Conservation (phyloP, 2,329 filamentous ascomycete genomes). For the Coniochaeta ligniaria region DNA sequence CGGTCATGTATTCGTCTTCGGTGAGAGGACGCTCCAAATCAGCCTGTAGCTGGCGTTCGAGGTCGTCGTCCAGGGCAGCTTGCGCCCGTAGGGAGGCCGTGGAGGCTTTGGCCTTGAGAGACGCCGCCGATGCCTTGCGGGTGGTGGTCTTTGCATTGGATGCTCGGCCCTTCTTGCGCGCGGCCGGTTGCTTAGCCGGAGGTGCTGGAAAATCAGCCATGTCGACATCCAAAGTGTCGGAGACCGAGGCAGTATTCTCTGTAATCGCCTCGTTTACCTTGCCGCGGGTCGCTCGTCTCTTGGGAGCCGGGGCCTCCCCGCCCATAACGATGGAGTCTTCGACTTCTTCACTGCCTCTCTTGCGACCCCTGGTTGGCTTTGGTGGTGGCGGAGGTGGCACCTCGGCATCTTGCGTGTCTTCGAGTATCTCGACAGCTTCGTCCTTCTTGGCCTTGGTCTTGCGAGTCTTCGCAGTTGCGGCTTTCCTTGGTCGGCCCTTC, state of each 20-base stretch:
- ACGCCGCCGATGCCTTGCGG: conserved; percentile 41
- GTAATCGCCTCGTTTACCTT: conserved; percentile 35
- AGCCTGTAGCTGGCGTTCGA: conserved; percentile 58
- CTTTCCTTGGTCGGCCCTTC: conserved; percentile 44
- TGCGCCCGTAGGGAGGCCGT: conserved; percentile 27
- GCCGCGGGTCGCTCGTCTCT: conserved; percentile 50
- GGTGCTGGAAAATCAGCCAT: conserved; percentile 25
- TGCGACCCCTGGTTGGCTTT: conserved; percentile 47
- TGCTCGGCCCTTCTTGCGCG: conserved; percentile 36
- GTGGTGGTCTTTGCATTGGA: conserved; percentile 28
- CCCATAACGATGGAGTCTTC: conserved; percentile 37
- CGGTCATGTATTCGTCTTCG: conserved; percentile 42
- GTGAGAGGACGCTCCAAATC: conserved; percentile 52
- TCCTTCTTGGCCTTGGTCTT: conserved; percentile 46
- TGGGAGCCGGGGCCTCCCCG: conserved; percentile 43
- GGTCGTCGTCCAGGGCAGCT: conserved; percentile 52
- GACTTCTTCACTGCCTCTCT: conserved; percentile 55
- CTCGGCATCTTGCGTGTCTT: conserved; percentile 26
- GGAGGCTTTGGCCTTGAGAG: conserved; percentile 37
- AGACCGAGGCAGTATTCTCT: conserved; percentile 26
- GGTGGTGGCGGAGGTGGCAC: conserved; percentile 24
- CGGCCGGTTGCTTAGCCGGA: conserved; percentile 21
- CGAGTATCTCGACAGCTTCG: conserved; percentile 39
- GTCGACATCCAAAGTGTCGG: conserved; percentile 31
- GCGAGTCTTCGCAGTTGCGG: conserved; percentile 35